Conservation (phyloP, 2,329 filamentous ascomycete genomes). For the Aschersonia sp. region DNA sequence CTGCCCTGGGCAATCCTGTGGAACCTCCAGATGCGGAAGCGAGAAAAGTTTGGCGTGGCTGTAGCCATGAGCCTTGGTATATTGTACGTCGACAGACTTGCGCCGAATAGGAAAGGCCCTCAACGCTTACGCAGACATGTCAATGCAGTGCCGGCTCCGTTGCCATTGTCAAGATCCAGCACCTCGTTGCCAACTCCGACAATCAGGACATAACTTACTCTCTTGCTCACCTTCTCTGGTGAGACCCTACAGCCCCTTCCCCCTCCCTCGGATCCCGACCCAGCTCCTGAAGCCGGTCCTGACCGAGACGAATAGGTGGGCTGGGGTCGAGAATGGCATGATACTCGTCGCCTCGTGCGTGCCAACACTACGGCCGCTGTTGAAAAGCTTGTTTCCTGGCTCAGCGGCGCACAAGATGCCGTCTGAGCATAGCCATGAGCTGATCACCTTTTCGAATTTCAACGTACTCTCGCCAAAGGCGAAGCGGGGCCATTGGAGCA, state of each 20-base stretch:
- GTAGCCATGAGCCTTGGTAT: conserved; percentile 4
- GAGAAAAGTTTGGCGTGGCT: conserved; percentile 4
- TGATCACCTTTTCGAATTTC: conserved; percentile 4
- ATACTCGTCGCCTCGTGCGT: conserved; percentile 4
- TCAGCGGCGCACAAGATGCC: not conserved
- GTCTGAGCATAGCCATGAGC: not conserved
- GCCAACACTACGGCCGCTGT: conserved; percentile 2
- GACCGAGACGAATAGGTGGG: conserved; percentile 1
- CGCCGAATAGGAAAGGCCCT: too few species aligned
- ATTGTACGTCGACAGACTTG: conserved; percentile 1
- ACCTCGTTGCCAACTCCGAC: conserved; percentile 3
- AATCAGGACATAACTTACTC: conserved; percentile 4
- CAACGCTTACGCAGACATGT: not conserved
- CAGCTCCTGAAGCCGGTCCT: not conserved
- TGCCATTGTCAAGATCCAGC: conserved; percentile 3
- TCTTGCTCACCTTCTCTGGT: conserved; percentile 3
- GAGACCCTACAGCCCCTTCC: not conserved
- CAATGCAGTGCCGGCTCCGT: conserved; percentile 2
- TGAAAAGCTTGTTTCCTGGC: conserved; percentile 2
- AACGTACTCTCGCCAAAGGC: conserved; percentile 1
- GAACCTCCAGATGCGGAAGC: conserved; percentile 4
- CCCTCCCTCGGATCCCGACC: too few species aligned
- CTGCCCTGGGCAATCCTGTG: conserved; percentile 4
- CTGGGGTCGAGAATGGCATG: conserved; percentile 4
- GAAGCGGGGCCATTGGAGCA: conserved; percentile 3